Evolutionary conservation across 371 early-diverging fungal genomes (phyloP).

Genomic region (Rhizopus arrhizus): DNA sequence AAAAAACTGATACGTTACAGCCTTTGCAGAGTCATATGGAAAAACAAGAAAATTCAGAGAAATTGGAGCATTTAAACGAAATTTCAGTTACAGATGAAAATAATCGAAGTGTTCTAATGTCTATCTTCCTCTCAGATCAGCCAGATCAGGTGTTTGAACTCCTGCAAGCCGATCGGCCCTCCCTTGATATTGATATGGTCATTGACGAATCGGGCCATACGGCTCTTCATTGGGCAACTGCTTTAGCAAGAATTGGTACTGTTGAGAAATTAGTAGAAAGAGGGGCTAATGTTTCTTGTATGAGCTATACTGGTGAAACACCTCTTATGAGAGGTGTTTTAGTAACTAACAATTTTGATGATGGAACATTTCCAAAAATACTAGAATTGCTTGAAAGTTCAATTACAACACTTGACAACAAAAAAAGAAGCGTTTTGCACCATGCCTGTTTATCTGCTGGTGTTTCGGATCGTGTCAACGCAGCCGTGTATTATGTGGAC

Average conservation of each 20-base stretch:
- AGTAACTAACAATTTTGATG: constrained; percentile 84
- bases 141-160: constrained; percentile 59
- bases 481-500: constrained; percentile 78
- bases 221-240: constrained; percentile 85
- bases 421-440: constrained; percentile 81
- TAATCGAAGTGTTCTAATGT: constrained; percentile 69
- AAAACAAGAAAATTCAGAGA: not conserved
- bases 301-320: constrained; percentile 78
- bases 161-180: constrained; percentile 47
- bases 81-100: constrained; percentile 42
- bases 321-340: constrained; percentile 85
- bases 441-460: constrained; percentile 77
- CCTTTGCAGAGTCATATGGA: not conserved
- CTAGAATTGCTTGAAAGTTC: constrained; percentile 70
- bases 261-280: constrained; percentile 66
- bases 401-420: constrained; percentile 67
- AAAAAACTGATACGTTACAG: not conserved
- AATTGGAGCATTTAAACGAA: not conserved
- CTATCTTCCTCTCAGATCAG: constrained; percentile 73
- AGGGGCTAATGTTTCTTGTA: constrained; percentile 65
- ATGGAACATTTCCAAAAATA: constrained; percentile 73
- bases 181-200: constrained; percentile 68
- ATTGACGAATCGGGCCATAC: constrained; percentile 86
- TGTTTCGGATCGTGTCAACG: constrained; percentile 61
- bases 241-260: constrained; percentile 71